These are phyloP conservation scores for Paxillus ammoniavirescens DNA, from an alignment of 768 basidiomycete species.

Conservation along the genomic window DNA sequence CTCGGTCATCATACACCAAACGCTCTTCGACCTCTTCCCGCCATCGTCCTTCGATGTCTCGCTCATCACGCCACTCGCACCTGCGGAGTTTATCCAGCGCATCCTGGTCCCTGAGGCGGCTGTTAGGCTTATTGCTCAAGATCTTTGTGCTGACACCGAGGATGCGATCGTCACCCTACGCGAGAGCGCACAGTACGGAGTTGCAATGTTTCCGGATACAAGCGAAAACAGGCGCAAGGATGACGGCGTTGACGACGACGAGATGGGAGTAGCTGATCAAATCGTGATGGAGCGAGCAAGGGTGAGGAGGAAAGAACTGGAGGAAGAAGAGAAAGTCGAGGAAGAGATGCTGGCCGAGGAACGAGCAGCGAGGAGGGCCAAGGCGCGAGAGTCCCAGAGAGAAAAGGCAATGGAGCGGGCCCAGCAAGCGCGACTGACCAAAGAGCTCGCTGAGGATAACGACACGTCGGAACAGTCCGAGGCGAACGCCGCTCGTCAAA, in stretches of 20 bases:
- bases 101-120: constrained; percentile 91
- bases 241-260: constrained; percentile 36
- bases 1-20: constrained; percentile 76
- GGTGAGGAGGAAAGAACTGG: constrained; percentile 39
- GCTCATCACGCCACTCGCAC: constrained; percentile 62
- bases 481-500: constrained; percentile 1
- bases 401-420: constrained; percentile 25
- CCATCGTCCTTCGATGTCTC: constrained; percentile 51
- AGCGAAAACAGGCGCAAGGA: constrained; percentile 27
- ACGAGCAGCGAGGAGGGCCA: constrained; percentile 20
- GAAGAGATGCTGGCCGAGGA: constrained; percentile 24
- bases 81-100: constrained; percentile 75
- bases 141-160: constrained; percentile 49
- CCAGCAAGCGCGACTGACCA: constrained; percentile 8
- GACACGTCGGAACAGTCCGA: constrained; percentile 7
- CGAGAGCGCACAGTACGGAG: constrained; percentile 81
- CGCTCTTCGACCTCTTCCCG: constrained; percentile 74
- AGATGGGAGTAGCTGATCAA: constrained; percentile 35
- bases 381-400: constrained; percentile 14
- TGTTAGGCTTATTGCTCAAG: constrained; percentile 76
- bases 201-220: constrained; percentile 74
- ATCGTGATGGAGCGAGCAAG: constrained; percentile 46
- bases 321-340: constrained; percentile 39
- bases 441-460: background rate
- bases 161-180: constrained; percentile 59